Evolutionary conservation across 2,329 filamentous ascomycete genomes (phyloP).

Genomic region (Metarhizium sp.): DNA sequence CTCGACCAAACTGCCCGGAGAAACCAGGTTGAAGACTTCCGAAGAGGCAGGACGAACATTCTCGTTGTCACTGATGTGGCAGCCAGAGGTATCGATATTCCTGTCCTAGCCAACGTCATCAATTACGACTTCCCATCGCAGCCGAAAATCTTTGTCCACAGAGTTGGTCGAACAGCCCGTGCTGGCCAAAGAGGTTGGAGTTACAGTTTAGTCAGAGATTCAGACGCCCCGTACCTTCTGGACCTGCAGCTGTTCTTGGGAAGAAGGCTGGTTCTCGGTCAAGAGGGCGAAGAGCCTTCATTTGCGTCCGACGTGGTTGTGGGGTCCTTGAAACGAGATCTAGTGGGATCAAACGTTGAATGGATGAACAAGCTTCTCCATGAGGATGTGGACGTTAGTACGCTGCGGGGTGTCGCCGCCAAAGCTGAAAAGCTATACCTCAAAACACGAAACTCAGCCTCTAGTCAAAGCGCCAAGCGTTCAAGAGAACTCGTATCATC

Average conservation of each 20-base stretch:
- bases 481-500: slow-evolving; percentile 67
- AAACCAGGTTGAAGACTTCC: slow-evolving; percentile 84
- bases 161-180: slow-evolving; percentile 90
- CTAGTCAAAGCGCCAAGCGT: slow-evolving; percentile 80
- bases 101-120: slow-evolving; percentile 90
- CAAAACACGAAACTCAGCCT: slow-evolving; percentile 82
- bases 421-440: slow-evolving; percentile 94
- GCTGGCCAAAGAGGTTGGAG: slow-evolving; percentile 90
- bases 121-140: slow-evolving; percentile 98
- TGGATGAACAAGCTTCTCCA: slow-evolving; percentile 71
- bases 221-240: slow-evolving; percentile 83
- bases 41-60: slow-evolving; percentile 75
- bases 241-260: slow-evolving; percentile 92
- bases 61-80: slow-evolving; percentile 95
- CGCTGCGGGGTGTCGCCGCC: slow-evolving; percentile 61
- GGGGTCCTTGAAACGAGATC: slow-evolving; percentile 63
- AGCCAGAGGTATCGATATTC: slow-evolving; percentile 95
- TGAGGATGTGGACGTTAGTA: slow-evolving; percentile 64
- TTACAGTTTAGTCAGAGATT: slow-evolving; percentile 82
- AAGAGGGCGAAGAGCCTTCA: slow-evolving; percentile 51
- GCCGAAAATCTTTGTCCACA: slow-evolving; percentile 92
- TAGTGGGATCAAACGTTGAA: slow-evolving; percentile 68
- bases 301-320: slow-evolving; percentile 79
- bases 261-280: slow-evolving; percentile 70
- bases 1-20: slow-evolving; percentile 90